Base-by-base conservation (phyloP, 2,329 filamentous ascomycete species). In the Aspergillus latus region DNA sequence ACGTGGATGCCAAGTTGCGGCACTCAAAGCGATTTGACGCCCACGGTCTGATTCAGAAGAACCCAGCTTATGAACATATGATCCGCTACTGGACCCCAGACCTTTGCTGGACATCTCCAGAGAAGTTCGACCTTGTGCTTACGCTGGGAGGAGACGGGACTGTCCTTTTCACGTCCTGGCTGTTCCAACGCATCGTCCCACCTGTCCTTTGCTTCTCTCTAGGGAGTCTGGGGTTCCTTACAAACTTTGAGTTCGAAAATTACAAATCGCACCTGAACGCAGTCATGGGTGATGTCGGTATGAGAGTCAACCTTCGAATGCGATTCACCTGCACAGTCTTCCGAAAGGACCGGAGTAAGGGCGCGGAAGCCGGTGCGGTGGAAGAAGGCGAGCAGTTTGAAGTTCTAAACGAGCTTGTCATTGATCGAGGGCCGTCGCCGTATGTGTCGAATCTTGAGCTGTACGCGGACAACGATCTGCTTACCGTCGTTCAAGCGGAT, bases 291-390 rank as follows among this genome's bases (percentile, higher is more conserved):
- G 90, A 95, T 56, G 85, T 89, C 1, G 94, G 94, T 54, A 97
- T 99, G 93, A 88, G 93, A 52, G 93, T 97, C 59, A 97, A 96
- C 69, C 81, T 99, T 64, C 91, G 94, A 64, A 99, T 99, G 94
- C 89, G 94, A 60, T 99, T 99, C 74, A 99, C 94, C 13, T 97
- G 93, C 77, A 97, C 94, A 0, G 92, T 99, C 8, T 97, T 93
- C 78, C 88, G 93, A 44, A 82, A 88, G 63, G 85, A 78, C 59
- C 68, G 70, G 8, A 75, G 70, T 51, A 73, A 76, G 42, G 74
- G 72, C 10, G 73, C 78, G 5, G 76, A 71, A n/a, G 70, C 78
- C 2, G 83, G 82, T 9, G 80, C 84, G n/a, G 83, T 88, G 63
- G 88, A 94, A 65, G 92, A 97, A 74, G 90, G 88, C 44, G 93